Base-by-base conservation (phyloP, 1,284 basidiomycete genomes). In the Cryptococcus sp. region DNA sequence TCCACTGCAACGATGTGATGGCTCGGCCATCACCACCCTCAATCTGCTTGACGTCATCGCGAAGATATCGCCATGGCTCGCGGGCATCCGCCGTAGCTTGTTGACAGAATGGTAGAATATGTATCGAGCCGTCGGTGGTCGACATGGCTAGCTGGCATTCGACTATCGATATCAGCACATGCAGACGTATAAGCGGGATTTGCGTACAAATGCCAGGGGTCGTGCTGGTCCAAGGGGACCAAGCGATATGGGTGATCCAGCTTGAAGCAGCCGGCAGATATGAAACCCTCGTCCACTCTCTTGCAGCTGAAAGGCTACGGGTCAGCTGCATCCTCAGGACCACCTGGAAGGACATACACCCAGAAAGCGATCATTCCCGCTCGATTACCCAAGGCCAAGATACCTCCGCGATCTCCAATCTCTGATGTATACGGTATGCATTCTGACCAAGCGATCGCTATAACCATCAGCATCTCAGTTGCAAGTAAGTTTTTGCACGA, bases 351-450 rank as follows among this genome's bases (percentile, higher is more conserved):
- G 11, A 33, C 41, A 32, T 22, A 68, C 60, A 42, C 48, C 66
- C 66, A 69, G 2, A 71, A 47, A 5, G 51, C 50, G 16, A 72
- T 35, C 5, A 51, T 52, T 16, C 66, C 66, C 2, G 56, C 58
- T 26, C 66, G 45, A 48, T 60, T 60, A 4, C 53, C 55, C 6
- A 70, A 38, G 10, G 66, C 67, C n/a, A 72, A 43, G 24, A 72
- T 32, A 46, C 65, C 65, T 2, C 63, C 63, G 42, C 63, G 60
- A 1, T 58, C 23, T 0, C 63, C 62, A 14, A 59, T 18, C 48
- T 55, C 58, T 7, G 41, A 23, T 0, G 32, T n/a, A 2, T 59
- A 22, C 1, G 58, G 56, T 0, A 62, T 14, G 10, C 51, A 11
- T 4, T 32, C 21, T 1, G 66, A 68, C 69, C 69, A 71, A 39